Evolutionary conservation across 495 filamentous ascomycete species (phyloP).

Genomic region (Penicillium paradoxum): DNA sequence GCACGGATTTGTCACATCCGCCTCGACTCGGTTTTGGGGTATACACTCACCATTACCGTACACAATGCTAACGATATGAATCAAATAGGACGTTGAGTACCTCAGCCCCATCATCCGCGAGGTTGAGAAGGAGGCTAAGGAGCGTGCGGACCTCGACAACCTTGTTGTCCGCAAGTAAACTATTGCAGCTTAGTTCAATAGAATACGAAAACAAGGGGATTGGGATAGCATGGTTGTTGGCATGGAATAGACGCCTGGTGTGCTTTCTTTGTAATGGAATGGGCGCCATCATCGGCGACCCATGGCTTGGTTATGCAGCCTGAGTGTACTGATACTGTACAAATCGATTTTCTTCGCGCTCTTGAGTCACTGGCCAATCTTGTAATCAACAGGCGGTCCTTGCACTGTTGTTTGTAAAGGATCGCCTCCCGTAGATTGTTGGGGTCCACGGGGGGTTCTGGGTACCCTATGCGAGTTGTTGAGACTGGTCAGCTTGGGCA

Average conservation of each 20-base stretch:
- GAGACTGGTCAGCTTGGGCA: not conserved
- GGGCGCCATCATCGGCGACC: constrained; percentile 15
- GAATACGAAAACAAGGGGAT: constrained; percentile 20
- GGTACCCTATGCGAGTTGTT: not conserved
- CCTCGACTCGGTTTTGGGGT: constrained; percentile 7
- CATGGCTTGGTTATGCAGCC: constrained; percentile 20
- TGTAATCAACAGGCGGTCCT: not conserved
- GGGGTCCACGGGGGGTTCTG: not conserved
- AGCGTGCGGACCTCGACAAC: constrained; percentile 77
- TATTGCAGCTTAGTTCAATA: constrained; percentile 11
- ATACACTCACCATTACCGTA: not conserved
- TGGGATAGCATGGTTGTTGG: constrained; percentile 21
- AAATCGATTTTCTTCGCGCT: constrained; percentile 36
- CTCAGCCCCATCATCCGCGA: constrained; percentile 75
- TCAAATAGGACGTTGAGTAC: constrained; percentile 66
- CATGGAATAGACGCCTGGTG: constrained; percentile 27
- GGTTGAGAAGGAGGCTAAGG: constrained; percentile 75
- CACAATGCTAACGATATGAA: constrained; percentile 16
- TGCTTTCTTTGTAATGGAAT: constrained; percentile 22
- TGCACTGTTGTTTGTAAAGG: not conserved
- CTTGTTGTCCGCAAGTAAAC: constrained; percentile 59
- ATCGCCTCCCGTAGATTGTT: not conserved
- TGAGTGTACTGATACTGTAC: constrained; percentile 50
- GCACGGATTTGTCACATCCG: constrained; percentile 40
- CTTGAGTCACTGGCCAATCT: not conserved